These are phyloP conservation scores for Populus simonii DNA, from an alignment of 345 rosid species.

Conservation along the genomic window DNA sequence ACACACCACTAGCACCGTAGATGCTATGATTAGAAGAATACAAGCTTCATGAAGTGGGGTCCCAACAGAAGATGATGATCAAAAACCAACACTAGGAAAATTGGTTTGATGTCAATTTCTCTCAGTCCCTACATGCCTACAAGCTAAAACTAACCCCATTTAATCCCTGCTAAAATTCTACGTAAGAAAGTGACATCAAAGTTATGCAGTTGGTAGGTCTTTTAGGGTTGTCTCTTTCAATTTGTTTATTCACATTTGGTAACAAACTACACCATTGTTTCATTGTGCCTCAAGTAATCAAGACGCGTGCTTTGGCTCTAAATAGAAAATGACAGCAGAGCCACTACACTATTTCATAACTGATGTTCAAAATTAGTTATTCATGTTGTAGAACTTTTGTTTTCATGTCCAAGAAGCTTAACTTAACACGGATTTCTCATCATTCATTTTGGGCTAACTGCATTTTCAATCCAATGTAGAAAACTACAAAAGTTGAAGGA, in stretches of 20 bases:
- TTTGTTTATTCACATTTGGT: constrained; percentile 15
- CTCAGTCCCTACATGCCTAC: neutral
- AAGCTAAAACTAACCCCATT: neutral
- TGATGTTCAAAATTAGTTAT: neutral
- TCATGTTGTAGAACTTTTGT: neutral
- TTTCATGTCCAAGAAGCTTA: neutral
- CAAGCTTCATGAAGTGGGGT: neutral
- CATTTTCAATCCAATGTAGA: neutral
- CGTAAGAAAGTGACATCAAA: neutral
- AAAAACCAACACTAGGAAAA: neutral
- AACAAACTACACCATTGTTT: neutral
- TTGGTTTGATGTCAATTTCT: constrained; percentile 4
- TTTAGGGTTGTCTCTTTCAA: constrained; percentile 3
- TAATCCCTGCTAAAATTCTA: neutral
- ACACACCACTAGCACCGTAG: neutral
- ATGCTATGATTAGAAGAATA: neutral
- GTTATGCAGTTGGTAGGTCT: neutral
- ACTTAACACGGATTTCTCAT: neutral
- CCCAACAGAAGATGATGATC: neutral
- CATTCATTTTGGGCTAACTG: neutral
- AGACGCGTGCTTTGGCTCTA: neutral
- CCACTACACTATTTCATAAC: neutral
- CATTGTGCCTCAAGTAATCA: constrained; percentile 5
- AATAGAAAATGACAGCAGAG: neutral
- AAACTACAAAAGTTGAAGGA: neutral